phyloP scores from a whole-genome alignment of 2,329 filamentous ascomycete species.

The Ophiostoma australiae region DNA sequence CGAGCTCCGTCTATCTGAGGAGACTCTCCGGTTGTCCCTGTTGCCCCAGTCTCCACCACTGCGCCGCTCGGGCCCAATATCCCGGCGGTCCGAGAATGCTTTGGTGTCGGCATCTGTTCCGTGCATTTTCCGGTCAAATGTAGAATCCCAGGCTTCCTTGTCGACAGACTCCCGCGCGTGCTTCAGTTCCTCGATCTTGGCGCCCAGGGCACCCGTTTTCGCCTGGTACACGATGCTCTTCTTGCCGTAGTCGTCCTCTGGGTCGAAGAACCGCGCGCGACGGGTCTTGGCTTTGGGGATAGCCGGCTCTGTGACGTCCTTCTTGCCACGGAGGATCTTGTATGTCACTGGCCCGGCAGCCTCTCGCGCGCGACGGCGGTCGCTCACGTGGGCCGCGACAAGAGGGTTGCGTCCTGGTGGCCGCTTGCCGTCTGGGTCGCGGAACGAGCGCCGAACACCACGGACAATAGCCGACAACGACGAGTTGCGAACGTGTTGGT shows the following conservation, averaged over 20 bases:
- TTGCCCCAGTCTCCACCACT: neutral
- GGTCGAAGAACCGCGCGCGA: conserved; percentile 49
- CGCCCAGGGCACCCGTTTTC: conserved; percentile 43
- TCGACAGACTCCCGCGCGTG: neutral
- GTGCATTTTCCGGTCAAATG: no score
- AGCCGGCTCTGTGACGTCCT: conserved; percentile 45
- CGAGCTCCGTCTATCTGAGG: neutral
- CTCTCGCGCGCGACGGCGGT: conserved; percentile 31
- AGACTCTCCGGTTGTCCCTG: neutral
- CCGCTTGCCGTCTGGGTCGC: conserved; percentile 28
- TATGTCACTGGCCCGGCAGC: conserved; percentile 31
- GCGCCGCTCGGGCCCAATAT: neutral
- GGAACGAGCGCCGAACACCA: conserved; percentile 27
- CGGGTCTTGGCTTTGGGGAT: conserved; percentile 43
- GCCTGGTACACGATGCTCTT: conserved; percentile 52
- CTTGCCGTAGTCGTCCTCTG: conserved; percentile 48
- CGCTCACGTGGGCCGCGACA: conserved; percentile 31
- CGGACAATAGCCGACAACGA: conserved; percentile 29
- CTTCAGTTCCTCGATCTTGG: conserved; percentile 31
- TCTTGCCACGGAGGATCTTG: conserved; percentile 46
- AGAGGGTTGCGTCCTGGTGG: conserved; percentile 19
- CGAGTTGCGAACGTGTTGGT: conserved; percentile 17
- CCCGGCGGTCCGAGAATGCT: neutral
- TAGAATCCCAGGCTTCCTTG: no score
- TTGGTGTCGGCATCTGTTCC: neutral